Percentiles rank a stretch among this genome's conserved stretches.
Evolutionary conservation across 495 filamentous ascomycete species (phyloP).

Genomic region (Opeltia flavorubescens): DNA sequence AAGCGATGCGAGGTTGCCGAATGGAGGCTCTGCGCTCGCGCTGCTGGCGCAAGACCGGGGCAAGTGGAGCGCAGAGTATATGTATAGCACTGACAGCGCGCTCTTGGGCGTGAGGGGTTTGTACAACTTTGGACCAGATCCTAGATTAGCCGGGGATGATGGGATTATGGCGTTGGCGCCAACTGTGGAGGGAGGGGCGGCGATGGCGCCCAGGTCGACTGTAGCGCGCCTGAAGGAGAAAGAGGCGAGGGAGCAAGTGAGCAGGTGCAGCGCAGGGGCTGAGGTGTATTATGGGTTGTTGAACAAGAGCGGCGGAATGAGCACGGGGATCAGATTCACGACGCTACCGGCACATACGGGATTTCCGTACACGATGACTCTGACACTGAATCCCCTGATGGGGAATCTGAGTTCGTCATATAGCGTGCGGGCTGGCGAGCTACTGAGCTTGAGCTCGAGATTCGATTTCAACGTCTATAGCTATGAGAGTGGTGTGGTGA

Average conservation of each 20-base stretch:
- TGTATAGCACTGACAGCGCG: constrained; percentile 84
- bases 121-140: constrained; percentile 87
- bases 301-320: constrained; percentile 79
- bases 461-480: constrained; percentile 98
- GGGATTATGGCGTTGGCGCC: neutral
- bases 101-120: constrained; percentile 76
- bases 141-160: constrained; percentile 24
- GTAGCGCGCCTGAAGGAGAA: constrained; percentile 9
- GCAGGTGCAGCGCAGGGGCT: constrained; percentile 67
- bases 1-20: constrained; percentile 57
- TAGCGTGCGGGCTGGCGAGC: constrained; percentile 67
- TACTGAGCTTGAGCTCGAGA: constrained; percentile 70
- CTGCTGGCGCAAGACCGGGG: constrained; percentile 78
- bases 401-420: constrained; percentile 83
- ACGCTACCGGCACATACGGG: constrained; percentile 79
- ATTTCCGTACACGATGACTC: constrained; percentile 81
- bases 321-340: constrained; percentile 70
- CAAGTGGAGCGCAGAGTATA: constrained; percentile 77
- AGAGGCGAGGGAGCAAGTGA: constrained; percentile 19
- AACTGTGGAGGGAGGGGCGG: constrained; percentile 2
- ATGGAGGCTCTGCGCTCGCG: constrained; percentile 62
- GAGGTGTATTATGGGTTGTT: constrained; percentile 89
- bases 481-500: constrained; percentile 84
- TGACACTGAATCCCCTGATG: constrained; percentile 85
- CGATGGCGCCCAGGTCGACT: neutral